Percentiles rank a stretch among this genome's conserved stretches.
Evolutionary conservation across 257 asterid species (phyloP).

Genomic region (Nicotiana tabacum): DNA sequence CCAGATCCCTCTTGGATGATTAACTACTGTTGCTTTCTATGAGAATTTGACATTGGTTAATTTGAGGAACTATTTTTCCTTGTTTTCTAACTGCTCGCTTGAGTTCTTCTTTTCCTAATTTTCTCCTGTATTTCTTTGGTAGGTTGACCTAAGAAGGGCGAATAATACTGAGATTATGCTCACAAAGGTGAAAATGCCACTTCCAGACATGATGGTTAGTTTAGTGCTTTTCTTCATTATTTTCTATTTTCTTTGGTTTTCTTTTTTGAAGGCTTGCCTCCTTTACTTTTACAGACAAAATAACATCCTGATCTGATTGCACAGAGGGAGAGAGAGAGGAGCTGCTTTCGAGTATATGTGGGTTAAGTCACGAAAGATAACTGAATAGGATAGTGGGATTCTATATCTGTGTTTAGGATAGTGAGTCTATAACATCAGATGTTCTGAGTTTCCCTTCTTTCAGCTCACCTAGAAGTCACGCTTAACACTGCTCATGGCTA

Average conservation of each 20-base stretch:
- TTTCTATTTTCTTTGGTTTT: background rate
- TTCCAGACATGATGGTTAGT: slow-evolving; percentile 98
- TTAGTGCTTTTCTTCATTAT: background rate
- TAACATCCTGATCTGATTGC: background rate
- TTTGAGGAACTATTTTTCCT: background rate
- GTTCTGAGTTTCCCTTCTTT: slow-evolving; percentile 1
- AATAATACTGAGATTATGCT: slow-evolving; percentile 98
- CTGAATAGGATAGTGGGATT: slow-evolving; percentile 1
- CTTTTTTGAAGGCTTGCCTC: background rate
- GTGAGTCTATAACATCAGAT: background rate
- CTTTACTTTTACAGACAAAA: background rate
- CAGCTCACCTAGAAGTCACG: background rate
- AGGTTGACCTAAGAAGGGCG: slow-evolving; percentile 97
- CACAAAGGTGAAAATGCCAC: slow-evolving; percentile 99
- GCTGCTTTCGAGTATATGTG: background rate
- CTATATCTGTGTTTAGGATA: background rate
- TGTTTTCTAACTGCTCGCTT: background rate
- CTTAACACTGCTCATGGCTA: background rate
- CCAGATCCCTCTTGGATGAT: background rate
- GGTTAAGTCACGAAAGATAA: background rate
- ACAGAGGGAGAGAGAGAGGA: background rate
- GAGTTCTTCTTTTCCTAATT: background rate
- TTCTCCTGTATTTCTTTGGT: slow-evolving; percentile 18
- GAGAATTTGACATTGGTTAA: slow-evolving; percentile 1
- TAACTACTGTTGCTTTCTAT: background rate